Conservation (phyloP, 768 basidiomycete species). For the Auricularia sp. region DNA sequence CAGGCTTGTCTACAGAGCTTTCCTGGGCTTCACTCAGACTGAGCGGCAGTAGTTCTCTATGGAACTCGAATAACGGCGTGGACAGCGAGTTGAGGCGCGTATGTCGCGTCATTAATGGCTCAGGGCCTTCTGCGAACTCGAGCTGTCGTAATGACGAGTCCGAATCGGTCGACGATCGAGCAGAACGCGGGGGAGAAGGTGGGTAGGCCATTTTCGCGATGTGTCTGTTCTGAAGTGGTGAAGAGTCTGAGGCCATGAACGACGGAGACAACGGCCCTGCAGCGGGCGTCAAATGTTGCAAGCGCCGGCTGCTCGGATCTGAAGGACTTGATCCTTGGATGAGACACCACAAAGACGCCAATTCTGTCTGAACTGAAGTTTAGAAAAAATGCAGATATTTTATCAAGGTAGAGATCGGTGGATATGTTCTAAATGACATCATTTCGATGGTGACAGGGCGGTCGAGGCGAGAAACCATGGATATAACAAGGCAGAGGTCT, state of each 20-base stretch:
- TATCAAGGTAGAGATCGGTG: too few species aligned
- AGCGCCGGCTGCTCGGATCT: too few species aligned
- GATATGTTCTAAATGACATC: too few species aligned
- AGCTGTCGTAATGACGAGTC: constrained; percentile 61
- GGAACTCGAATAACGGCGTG: constrained; percentile 58
- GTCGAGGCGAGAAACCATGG: too few species aligned
- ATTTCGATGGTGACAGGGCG: too few species aligned
- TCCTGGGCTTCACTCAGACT: constrained; percentile 62
- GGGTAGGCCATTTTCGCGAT: constrained; percentile 6
- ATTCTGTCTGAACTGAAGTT: too few species aligned
- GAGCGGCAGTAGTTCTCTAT: constrained; percentile 66
- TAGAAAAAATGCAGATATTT: too few species aligned
- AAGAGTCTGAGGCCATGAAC: neutral
- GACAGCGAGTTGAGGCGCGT: constrained; percentile 58
- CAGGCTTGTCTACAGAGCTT: constrained; percentile 29
- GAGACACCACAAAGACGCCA: too few species aligned
- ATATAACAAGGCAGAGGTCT: too few species aligned
- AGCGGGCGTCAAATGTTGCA: too few species aligned
- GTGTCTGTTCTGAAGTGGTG: neutral
- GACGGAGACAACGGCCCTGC: neutral
- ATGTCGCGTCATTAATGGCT: constrained; percentile 19
- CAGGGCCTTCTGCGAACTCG: constrained; percentile 64
- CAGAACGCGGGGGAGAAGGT: constrained; percentile 14
- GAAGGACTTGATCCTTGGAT: too few species aligned
- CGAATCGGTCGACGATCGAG: constrained; percentile 36